Base-by-base conservation (phyloP, 2,329 filamentous ascomycete genomes). In the Rugonectria rugulosa region DNA sequence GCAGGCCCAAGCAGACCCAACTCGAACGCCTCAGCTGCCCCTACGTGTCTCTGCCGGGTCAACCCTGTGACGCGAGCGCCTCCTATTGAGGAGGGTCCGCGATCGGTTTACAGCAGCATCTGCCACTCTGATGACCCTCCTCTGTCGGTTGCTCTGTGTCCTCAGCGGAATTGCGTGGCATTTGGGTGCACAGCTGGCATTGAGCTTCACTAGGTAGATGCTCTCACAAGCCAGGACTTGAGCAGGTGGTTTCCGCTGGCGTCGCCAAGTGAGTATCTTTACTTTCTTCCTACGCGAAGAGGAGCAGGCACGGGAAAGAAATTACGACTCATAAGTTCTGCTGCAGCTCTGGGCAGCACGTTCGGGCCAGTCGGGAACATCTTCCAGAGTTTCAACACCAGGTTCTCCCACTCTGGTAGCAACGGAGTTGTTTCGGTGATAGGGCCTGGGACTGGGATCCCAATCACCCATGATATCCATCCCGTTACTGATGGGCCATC, bases 151-250 rank as follows among this genome's bases (percentile, higher is more conserved):
- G 82, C 86, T 1, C 82, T 89, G 27, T 88, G 83, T 61, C 86
- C 86, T n/a, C 82, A 86, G 53, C 79, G 84, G 40, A 79, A 80
- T 45, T 88, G 85, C 61, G 82, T 88, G 27, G 86, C 85, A 8
- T 89, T 88, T 73, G 87, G 87, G 12, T 88, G 84, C 59, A 79
- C 80, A 11, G 77, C 80, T 7, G 83, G 86, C 1, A 83, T 89
- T 47, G 86, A 89, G 65, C 73, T 89, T 32, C 85, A 88, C 66
- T 89, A 84, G 68, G 72, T 79, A 46, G 76, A 80, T 68, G 76
- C 73, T 53, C 61, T 77, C 46, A 78, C 77, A 4, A 71, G 75
- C 11, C 77, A 81, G 56, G 78, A 81, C 56, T 65, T 84, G 32
- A 81, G 77, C 60, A 74, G 81, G 46, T 84, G 78, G 80, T 85